phyloP scores from a whole-genome alignment of 345 rosid species.

The Sonneratia caseolaris region DNA sequence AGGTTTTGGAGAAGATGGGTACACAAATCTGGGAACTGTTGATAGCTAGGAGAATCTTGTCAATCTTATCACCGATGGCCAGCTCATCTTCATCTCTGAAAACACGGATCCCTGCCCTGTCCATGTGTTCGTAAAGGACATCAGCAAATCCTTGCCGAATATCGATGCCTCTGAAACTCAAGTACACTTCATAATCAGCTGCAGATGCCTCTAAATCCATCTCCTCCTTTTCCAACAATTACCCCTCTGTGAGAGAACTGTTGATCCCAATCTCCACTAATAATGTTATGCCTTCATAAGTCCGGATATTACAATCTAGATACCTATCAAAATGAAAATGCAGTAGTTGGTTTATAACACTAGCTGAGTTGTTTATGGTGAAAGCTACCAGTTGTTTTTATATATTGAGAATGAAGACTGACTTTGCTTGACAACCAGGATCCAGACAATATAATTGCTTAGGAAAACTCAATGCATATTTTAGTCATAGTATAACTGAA shows the following conservation, averaged over 20 bases:
- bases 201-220: not conserved
- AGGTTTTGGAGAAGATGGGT: constrained; percentile 6
- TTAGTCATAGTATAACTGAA: too few relatives aligned
- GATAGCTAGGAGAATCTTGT: not conserved
- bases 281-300: not conserved
- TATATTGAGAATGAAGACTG: not conserved
- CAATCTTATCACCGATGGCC: not conserved
- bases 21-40: constrained; percentile 2
- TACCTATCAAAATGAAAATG: not conserved
- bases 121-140: not conserved
- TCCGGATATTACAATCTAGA: not conserved
- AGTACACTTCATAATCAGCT: not conserved
- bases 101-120: constrained; percentile 1
- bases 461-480: too few relatives aligned
- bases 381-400: not conserved
- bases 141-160: constrained; percentile 1
- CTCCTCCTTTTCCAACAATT: not conserved
- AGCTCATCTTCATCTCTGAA: constrained; percentile 4
- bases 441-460: too few relatives aligned
- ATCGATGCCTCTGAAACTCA: not conserved
- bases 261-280: not conserved
- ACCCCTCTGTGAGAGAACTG: not conserved
- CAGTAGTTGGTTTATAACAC: not conserved
- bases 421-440: not conserved
- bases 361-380: not conserved